Evolutionary conservation across 1,284 basidiomycete genomes (phyloP).

Genomic region (Ganoderma lingzhi): DNA sequence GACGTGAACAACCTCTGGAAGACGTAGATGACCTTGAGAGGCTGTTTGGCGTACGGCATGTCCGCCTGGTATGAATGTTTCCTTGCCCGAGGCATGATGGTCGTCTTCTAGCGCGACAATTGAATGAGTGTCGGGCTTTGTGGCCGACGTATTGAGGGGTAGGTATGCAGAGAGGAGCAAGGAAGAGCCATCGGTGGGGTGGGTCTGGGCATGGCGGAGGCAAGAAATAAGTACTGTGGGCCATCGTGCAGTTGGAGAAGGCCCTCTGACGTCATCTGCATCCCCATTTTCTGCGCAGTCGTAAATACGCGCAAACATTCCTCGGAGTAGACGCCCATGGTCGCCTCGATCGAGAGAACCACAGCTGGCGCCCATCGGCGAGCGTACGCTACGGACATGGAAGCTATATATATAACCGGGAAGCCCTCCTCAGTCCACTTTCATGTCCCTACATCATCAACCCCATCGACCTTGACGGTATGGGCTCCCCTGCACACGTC

Average conservation of each 20-base stretch:
- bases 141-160: background rate
- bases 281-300: conserved; percentile 17
- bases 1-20: conserved; percentile 55
- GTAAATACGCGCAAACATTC: conserved; percentile 17
- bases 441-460: background rate
- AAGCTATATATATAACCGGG: conserved; percentile 15
- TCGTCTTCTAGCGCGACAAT: background rate
- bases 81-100: conserved; percentile 19
- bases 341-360: background rate
- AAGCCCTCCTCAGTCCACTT: background rate
- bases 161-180: background rate
- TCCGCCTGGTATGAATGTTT: conserved; percentile 33
- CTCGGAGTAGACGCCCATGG: background rate
- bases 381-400: background rate
- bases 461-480: conserved; percentile 8
- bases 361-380: background rate
- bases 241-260: background rate
- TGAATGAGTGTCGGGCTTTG: background rate
- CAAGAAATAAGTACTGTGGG: background rate
- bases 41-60: conserved; percentile 53
- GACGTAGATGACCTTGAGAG: conserved; percentile 56
- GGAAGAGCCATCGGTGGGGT: background rate
- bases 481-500: conserved; percentile 50
- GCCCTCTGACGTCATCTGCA: conserved; percentile 26
- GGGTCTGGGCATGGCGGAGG: conserved; percentile 1